Conservation (phyloP, 345 rosid genomes). For the Dipteronia sinensis region DNA sequence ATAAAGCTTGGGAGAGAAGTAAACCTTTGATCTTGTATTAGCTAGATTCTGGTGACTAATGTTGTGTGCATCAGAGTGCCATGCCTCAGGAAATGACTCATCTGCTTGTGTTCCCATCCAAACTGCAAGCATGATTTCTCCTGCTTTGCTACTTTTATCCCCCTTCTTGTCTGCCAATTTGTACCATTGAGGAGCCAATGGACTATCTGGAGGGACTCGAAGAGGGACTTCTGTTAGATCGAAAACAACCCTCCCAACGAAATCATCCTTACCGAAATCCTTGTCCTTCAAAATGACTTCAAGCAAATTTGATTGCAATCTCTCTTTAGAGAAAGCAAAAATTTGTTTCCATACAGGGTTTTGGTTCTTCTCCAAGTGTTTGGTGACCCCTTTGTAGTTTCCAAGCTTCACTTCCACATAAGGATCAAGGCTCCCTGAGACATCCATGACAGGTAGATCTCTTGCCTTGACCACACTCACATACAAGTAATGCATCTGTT, state of each 20-base stretch:
- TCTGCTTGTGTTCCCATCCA: slow-evolving; percentile 99
- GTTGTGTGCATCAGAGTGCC: slow-evolving; percentile 96
- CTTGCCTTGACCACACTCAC: slow-evolving; percentile 90
- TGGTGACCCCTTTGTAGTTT: slow-evolving; percentile 83
- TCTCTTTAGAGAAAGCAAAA: slow-evolving; percentile 90
- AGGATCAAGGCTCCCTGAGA: slow-evolving; percentile 88
- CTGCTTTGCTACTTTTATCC: slow-evolving; percentile 45
- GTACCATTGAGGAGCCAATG: slow-evolving; percentile 97
- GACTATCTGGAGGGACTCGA: slow-evolving; percentile 92
- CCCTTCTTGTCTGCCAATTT: slow-evolving; percentile 67
- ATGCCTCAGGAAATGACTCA: slow-evolving; percentile 90
- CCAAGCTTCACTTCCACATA: slow-evolving; percentile 95
- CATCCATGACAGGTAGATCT: slow-evolving; percentile 84
- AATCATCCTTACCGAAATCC: slow-evolving; percentile 80
- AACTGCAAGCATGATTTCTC: slow-evolving; percentile 94
- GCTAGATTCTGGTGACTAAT: slow-evolving; percentile 68
- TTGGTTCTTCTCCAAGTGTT: slow-evolving; percentile 78
- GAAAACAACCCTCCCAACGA: slow-evolving; percentile 55
- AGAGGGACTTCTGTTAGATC: slow-evolving; percentile 76
- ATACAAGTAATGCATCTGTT: slow-evolving; percentile 86
- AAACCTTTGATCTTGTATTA: slow-evolving; percentile 83
- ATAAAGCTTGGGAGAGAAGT: slow-evolving; percentile 90
- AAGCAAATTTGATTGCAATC: slow-evolving; percentile 67
- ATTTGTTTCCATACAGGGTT: slow-evolving; percentile 89
- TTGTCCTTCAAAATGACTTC: slow-evolving; percentile 86